Percentiles rank a stretch among this genome's conserved stretches.
Evolutionary conservation across 768 basidiomycete genomes (phyloP).

Genomic region (Rhodosporidiobolus odoratus): DNA sequence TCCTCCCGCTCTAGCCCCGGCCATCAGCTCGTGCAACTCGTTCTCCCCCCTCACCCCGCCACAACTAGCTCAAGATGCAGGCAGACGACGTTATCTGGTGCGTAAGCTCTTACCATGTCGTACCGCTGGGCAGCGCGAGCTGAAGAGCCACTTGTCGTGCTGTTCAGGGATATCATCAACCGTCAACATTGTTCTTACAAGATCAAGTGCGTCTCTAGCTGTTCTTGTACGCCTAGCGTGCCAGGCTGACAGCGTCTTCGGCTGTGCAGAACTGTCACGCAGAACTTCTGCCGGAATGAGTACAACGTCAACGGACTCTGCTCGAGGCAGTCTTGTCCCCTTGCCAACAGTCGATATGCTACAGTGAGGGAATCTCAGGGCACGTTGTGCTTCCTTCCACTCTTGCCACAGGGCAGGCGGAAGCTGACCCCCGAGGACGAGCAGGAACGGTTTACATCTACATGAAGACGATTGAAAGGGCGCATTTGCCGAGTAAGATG

Average conservation of each 20-base stretch:
- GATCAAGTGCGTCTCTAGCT: constrained; percentile 72
- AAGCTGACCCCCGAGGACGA: background rate
- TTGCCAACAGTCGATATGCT: constrained; percentile 96
- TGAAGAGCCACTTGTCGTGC: background rate
- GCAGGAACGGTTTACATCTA: constrained; percentile 82
- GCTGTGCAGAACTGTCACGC: constrained; percentile 69
- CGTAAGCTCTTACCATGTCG: constrained; percentile 57
- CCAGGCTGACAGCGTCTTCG: background rate
- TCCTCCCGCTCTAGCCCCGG: too few relatives aligned
- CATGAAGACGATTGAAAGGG: constrained; percentile 95
- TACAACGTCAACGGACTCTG: constrained; percentile 98
- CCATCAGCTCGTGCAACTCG: too few relatives aligned
- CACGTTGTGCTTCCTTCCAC: constrained; percentile 42
- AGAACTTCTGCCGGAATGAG: constrained; percentile 98
- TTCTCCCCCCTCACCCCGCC: background rate
- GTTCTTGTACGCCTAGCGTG: background rate
- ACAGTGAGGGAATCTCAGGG: constrained; percentile 97
- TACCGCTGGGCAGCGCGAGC: background rate
- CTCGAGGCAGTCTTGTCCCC: constrained; percentile 86
- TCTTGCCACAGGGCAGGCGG: background rate
- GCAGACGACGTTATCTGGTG: constrained; percentile 97
- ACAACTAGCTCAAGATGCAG: constrained; percentile 43
- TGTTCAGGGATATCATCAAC: constrained; percentile 33
- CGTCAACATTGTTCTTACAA: constrained; percentile 94
- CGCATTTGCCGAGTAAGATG: constrained; percentile 92